Evolutionary conservation across 208 protist genomes (phyloP), one percentile per base, ranked within the genome.

Genomic region (Angomonas ambiguus): DNA sequence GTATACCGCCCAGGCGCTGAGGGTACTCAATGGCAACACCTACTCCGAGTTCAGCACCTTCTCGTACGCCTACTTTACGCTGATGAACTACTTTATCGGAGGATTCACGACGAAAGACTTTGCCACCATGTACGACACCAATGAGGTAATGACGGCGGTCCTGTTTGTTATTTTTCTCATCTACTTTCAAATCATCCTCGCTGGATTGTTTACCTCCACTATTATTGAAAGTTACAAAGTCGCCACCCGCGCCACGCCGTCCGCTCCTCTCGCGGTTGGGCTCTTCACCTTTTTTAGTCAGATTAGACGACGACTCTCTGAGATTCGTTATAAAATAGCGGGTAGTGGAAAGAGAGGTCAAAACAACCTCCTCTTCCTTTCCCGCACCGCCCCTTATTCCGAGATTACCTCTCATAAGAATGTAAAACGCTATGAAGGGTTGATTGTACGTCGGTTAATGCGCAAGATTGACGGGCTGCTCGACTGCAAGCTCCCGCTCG

Each of bases 141-240:
- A 20, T 6, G 13, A 28, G 10, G 56, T 22, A 11, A 2, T 20
- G 56, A 28, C 30, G 5, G 20, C 25, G 28, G 25, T 61, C 16
- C 2, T 61, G 8, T 6, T 61, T 1, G 4, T 61, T 1, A 48
- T 42, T 1, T 2, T 61, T 2, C 30, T 45, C 8, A 1, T 61
- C 30, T 22, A 41, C 2, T 16, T 42, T 20, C 56, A 34, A 33
- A 6, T 61, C 2, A 18, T 61, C 30, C 5, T 61, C 16, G 16
- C 25, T 13, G 1, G 53, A 0, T 38, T 62, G 24, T 45, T 70
- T 20, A 33, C 55, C 65, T 33, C 51, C 41, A 34, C 62, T 10
- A 33, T 70, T 30, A n/a, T 32, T 4, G n/a, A 70, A 24, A 57
- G 65, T 57, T 70, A 70, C 65, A 45, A 41, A 6, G 28, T 45